Evolutionary conservation across 768 basidiomycete species (phyloP).

Genomic region (Kwoniella pini): DNA sequence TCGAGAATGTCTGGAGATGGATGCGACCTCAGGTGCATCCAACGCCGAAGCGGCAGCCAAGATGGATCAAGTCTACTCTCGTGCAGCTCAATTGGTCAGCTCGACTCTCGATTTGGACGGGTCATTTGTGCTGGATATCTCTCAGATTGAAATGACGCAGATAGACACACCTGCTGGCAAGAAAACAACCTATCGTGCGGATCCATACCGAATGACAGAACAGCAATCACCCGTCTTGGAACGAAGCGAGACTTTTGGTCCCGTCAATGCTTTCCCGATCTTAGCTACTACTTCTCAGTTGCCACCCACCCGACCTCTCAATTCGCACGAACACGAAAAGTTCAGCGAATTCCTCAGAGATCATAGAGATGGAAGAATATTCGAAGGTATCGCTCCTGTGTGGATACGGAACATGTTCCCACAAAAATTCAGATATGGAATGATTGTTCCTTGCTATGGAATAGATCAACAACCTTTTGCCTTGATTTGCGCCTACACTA

Average conservation of each 20-base stretch:
- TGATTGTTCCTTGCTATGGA: slow-evolving; percentile 90
- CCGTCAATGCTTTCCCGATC: slow-evolving; percentile 50
- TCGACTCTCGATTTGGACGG: slow-evolving; percentile 90
- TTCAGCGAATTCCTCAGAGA: slow-evolving; percentile 75
- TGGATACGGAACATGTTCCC: slow-evolving; percentile 82
- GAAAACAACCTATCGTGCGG: slow-evolving; percentile 51
- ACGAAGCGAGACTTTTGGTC: slow-evolving; percentile 43
- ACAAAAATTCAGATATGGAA: slow-evolving; percentile 75
- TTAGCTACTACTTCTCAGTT: slow-evolving; percentile 38
- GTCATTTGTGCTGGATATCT: slow-evolving; percentile 87
- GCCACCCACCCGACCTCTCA: slow-evolving; percentile 58
- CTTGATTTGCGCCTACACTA: slow-evolving; percentile 81
- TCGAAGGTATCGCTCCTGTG: slow-evolving; percentile 80
- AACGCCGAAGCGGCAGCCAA: slow-evolving; percentile 54
- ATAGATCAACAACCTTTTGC: slow-evolving; percentile 91
- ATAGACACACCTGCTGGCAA: slow-evolving; percentile 57
- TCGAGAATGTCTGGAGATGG: slow-evolving; percentile 89
- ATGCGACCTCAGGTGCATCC: slow-evolving; percentile 61
- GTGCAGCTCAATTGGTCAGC: slow-evolving; percentile 84
- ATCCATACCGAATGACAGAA: slow-evolving; percentile 45
- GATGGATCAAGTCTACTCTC: slow-evolving; percentile 89
- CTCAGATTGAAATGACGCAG: slow-evolving; percentile 84
- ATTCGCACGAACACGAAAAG: slow-evolving; percentile 70
- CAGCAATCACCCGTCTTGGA: slow-evolving; percentile 39
- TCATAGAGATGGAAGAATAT: slow-evolving; percentile 81